These are phyloP conservation scores for Leishmania turanica DNA, from an alignment of 208 protist genomes.

Conservation along the genomic window DNA sequence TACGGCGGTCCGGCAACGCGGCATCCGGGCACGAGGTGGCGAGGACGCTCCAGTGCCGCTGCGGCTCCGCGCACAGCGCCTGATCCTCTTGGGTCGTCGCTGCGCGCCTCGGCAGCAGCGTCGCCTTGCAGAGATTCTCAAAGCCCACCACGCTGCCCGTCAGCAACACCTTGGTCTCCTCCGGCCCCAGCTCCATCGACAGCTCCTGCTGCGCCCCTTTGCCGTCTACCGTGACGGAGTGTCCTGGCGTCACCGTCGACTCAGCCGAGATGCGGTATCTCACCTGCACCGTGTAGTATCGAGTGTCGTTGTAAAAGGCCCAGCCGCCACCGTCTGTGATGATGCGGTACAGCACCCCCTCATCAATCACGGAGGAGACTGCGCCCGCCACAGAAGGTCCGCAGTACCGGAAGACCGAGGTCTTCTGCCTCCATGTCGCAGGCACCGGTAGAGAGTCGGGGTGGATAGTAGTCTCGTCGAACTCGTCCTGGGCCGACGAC, in stretches of 20 bases:
- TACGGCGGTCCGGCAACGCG: not conserved
- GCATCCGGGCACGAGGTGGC: constrained; percentile 20
- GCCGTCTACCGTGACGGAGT: not conserved
- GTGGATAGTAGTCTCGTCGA: constrained; percentile 24
- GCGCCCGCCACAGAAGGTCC: constrained; percentile 36
- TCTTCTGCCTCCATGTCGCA: constrained; percentile 18
- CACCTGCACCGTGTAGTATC: constrained; percentile 53
- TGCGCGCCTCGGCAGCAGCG: constrained; percentile 15
- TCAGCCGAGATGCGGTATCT: constrained; percentile 39
- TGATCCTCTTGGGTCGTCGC: constrained; percentile 22
- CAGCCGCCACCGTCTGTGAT: constrained; percentile 53
- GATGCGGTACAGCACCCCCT: constrained; percentile 63
- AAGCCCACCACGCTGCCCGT: constrained; percentile 55
- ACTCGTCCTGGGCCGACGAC: constrained; percentile 2
- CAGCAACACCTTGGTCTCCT: constrained; percentile 46
- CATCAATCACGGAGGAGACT: constrained; percentile 46
- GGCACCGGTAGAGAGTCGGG: constrained; percentile 11
- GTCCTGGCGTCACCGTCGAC: constrained; percentile 40
- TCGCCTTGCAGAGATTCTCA: constrained; percentile 34
- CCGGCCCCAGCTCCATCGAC: constrained; percentile 42
- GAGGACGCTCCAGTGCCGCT: constrained; percentile 25
- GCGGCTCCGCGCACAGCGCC: constrained; percentile 17
- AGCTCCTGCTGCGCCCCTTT: constrained; percentile 26
- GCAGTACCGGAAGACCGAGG: constrained; percentile 26
- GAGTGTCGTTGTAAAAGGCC: constrained; percentile 45